These are phyloP conservation scores for Aspergillus heteromorphus DNA, from an alignment of 495 filamentous ascomycete genomes.

Conservation along the genomic window DNA sequence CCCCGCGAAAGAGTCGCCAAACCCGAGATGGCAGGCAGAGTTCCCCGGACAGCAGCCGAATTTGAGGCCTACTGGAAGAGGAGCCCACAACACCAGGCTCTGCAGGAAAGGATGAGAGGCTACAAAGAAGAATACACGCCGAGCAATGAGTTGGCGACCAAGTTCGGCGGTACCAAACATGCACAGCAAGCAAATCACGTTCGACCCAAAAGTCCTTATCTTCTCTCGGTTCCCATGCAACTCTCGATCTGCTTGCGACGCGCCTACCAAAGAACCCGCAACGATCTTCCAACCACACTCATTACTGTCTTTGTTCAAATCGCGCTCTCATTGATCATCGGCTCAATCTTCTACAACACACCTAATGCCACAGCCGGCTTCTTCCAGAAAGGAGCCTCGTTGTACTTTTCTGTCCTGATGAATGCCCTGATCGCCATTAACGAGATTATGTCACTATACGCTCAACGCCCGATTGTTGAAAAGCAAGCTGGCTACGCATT, in stretches of 20 bases:
- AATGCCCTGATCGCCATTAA: conserved; percentile 44
- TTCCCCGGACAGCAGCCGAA: not conserved
- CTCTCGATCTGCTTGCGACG: conserved; percentile 39
- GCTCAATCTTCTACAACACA: conserved; percentile 77
- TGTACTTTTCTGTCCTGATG: conserved; percentile 80
- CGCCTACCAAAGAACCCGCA: conserved; percentile 50
- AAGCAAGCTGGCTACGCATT: conserved; percentile 56
- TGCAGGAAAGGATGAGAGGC: not conserved
- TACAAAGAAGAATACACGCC: not conserved
- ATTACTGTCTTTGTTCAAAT: conserved; percentile 64
- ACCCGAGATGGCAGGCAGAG: not conserved
- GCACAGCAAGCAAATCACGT: conserved; percentile 28
- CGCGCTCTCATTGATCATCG: conserved; percentile 72
- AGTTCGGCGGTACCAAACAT: conserved; percentile 9
- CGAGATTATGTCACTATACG: conserved; percentile 54
- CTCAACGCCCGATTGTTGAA: conserved; percentile 54
- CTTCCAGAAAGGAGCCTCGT: conserved; percentile 64
- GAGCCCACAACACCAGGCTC: not conserved
- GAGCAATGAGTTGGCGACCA: not conserved
- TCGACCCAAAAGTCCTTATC: conserved; percentile 32
- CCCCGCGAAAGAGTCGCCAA: not conserved
- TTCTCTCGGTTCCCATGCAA: conserved; percentile 39
- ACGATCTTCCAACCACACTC: conserved; percentile 65
- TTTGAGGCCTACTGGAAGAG: conserved; percentile 2
- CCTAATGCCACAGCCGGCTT: conserved; percentile 55